Percentiles rank a stretch among this genome's conserved stretches.
Conservation (phyloP, 805 yeast species). For the Naumovozyma dairenensis region DNA sequence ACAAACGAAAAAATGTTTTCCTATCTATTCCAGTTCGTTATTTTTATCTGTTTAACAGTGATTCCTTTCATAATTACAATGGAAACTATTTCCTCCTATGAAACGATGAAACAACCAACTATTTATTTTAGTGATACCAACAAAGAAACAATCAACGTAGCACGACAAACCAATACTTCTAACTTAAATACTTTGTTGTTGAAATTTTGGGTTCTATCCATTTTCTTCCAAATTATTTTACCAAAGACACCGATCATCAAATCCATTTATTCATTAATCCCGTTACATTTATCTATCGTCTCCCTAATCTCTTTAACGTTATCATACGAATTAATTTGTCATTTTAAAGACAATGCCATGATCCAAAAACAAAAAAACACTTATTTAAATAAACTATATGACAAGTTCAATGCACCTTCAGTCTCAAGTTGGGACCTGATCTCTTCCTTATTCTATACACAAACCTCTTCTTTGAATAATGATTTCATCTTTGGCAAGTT, state of each 20-base stretch:
- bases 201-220: constrained; percentile 19
- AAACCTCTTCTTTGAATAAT: constrained; percentile 5
- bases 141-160: background rate
- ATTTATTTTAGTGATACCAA: background rate
- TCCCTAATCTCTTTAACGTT: constrained; percentile 5
- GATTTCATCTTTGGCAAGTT: constrained; percentile 11
- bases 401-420: background rate
- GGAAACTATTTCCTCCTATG: background rate
- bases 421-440: background rate
- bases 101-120: background rate
- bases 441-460: background rate
- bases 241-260: constrained; percentile 11
- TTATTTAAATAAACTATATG: constrained; percentile 9
- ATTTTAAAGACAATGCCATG: constrained; percentile 12
- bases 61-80: background rate
- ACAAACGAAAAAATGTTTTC: too few species aligned
- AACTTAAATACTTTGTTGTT: constrained; percentile 7
- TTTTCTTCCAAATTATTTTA: constrained; percentile 9
- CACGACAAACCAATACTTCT: too few species aligned
- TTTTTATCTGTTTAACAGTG: background rate
- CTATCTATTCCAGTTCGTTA: background rate
- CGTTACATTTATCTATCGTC: constrained; percentile 10
- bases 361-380: constrained; percentile 12
- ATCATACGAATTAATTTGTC: constrained; percentile 12
- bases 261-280: constrained; percentile 5